These are phyloP conservation scores for Guyanaporus albipodus DNA, from an alignment of 768 basidiomycete species.

Conservation along the genomic window DNA sequence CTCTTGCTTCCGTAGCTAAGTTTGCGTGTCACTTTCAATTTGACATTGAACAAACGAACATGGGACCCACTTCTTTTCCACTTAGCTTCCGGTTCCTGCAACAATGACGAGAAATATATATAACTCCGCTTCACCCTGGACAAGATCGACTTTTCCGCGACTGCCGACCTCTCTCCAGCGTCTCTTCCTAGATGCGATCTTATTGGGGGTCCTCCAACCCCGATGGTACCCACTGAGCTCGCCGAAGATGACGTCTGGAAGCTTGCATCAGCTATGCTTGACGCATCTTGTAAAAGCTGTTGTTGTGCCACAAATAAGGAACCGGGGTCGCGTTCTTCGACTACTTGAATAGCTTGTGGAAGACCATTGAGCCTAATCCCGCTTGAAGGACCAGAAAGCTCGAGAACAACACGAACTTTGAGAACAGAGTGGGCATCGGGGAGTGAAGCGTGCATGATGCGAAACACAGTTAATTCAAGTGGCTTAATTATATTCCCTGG, in stretches of 20 bases:
- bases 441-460: conserved; percentile 67
- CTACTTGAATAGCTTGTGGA: conserved; percentile 58
- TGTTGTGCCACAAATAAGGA: conserved; percentile 42
- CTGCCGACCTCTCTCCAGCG: conserved; percentile 47
- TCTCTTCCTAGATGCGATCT: conserved; percentile 35
- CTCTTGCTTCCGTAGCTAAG: conserved; percentile 76
- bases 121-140: conserved; percentile 89
- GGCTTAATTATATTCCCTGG: conserved; percentile 31
- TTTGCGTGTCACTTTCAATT: conserved; percentile 4
- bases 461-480: conserved; percentile 55
- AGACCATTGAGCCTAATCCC: conserved; percentile 87
- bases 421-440: conserved; percentile 73
- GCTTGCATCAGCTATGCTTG: conserved; percentile 64
- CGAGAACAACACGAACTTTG: conserved; percentile 76
- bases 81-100: conserved; percentile 98
- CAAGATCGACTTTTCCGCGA: conserved; percentile 78
- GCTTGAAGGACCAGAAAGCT: conserved; percentile 71
- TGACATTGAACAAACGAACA: background rate
- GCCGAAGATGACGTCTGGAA: conserved; percentile 63
- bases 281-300: conserved; percentile 62
- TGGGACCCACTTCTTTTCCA: conserved; percentile 77
- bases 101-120: conserved; percentile 93
- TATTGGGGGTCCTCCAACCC: conserved; percentile 30
- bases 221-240: conserved; percentile 44
- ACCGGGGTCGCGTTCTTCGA: conserved; percentile 65